Percentiles rank a stretch among this genome's conserved stretches.
Conservation (phyloP, 2,329 filamentous ascomycete genomes). For the Botrytis porri region DNA sequence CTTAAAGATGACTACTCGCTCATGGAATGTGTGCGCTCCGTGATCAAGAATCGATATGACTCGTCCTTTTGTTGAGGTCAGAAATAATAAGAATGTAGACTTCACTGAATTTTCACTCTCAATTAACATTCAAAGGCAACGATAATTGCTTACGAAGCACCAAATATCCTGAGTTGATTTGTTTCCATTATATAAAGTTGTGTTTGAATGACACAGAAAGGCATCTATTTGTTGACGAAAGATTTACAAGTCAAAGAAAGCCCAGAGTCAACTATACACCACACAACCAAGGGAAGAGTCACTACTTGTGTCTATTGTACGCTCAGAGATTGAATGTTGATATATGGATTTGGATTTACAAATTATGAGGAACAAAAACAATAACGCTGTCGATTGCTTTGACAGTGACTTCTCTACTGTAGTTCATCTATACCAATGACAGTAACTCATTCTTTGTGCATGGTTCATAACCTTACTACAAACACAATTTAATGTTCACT, state of each 20-base stretch:
- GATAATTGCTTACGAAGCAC: neutral
- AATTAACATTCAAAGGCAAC: neutral
- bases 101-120: neutral
- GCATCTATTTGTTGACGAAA: neutral
- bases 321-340: neutral
- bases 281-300: accelerated
- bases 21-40: neutral
- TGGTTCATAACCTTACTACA: neutral
- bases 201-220: neutral
- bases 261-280: neutral
- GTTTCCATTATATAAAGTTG: neutral
- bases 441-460: neutral
- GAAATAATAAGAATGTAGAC: neutral
- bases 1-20: neutral
- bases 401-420: neutral
- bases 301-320: neutral
- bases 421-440: neutral
- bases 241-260: neutral
- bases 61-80: neutral
- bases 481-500: neutral
- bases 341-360: neutral
- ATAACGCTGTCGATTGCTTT: neutral
- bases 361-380: neutral
- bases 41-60: no score
- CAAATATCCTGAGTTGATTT: neutral